A percentile compares a stretch with the other conserved stretches of the same genome.
phyloP scores from a whole-genome alignment of 371 early-diverging fungal genomes.

The Syncephalastrum racemosum region DNA sequence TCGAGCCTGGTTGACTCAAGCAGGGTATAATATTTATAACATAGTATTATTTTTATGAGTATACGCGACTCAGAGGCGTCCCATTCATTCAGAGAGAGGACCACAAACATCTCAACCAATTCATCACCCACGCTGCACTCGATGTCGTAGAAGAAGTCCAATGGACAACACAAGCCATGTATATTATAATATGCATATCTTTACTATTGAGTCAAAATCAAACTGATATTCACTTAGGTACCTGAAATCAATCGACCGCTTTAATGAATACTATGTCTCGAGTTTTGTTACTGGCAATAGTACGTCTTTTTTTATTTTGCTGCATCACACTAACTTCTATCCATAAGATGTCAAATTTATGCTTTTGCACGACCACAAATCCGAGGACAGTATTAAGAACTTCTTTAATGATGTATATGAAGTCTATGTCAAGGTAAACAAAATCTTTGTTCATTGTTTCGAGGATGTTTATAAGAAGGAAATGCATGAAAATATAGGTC shows the following conservation, averaged over 20 bases:
- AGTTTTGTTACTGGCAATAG: slow-evolving; percentile 92
- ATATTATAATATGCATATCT: slow-evolving; percentile 12
- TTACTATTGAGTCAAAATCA: not conserved
- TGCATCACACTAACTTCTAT: not conserved
- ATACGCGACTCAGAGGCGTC: not conserved
- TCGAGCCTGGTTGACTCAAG: slow-evolving; percentile 31
- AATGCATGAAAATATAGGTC: slow-evolving; percentile 42
- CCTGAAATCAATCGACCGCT: slow-evolving; percentile 90
- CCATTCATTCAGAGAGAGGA: slow-evolving; percentile 65
- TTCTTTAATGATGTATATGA: slow-evolving; percentile 94
- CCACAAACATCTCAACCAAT: slow-evolving; percentile 90
- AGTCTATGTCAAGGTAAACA: slow-evolving; percentile 83
- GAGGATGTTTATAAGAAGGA: not conserved
- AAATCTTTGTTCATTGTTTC: not conserved
- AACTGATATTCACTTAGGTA: slow-evolving; percentile 59
- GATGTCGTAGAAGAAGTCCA: slow-evolving; percentile 94
- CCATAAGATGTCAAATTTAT: slow-evolving; percentile 78
- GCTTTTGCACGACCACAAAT: slow-evolving; percentile 88
- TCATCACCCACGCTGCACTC: slow-evolving; percentile 92
- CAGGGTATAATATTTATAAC: slow-evolving; percentile 26
- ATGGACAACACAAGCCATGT: slow-evolving; percentile 84
- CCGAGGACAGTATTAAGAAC: slow-evolving; percentile 84
- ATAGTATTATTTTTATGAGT: slow-evolving; percentile 1
- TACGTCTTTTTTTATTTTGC: slow-evolving; percentile 19
- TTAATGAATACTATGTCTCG: slow-evolving; percentile 91